A percentile compares a stretch with the other conserved stretches of the same genome.
Conservation (phyloP, 768 basidiomycete genomes). For the Gloeostereum incarnatum region DNA sequence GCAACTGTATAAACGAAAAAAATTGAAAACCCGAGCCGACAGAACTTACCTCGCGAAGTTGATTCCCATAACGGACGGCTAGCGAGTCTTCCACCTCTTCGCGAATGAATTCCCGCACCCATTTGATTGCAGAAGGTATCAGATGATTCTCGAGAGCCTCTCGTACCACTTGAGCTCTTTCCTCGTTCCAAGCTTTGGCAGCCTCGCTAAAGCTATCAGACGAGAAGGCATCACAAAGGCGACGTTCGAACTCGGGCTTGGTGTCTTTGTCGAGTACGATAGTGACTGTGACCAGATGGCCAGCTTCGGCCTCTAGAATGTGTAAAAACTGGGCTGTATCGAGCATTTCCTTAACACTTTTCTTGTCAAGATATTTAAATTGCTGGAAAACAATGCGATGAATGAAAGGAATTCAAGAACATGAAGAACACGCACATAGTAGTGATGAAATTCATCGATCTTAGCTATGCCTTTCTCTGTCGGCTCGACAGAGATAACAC, state of each 20-base stretch:
- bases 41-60: conserved; percentile 59
- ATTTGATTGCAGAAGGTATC: conserved; percentile 78
- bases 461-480: conserved; percentile 80
- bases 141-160: conserved; percentile 75
- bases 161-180: conserved; percentile 69
- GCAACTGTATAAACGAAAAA: conserved; percentile 7
- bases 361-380: conserved; percentile 90
- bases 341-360: conserved; percentile 62
- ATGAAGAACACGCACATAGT: conserved; percentile 42
- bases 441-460: conserved; percentile 66
- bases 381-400: conserved; percentile 36
- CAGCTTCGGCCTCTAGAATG: conserved; percentile 86
- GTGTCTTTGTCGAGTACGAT: conserved; percentile 58
- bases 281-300: conserved; percentile 72
- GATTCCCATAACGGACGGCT: conserved; percentile 54
- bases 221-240: conserved; percentile 71
- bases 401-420: background rate
- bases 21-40: conserved; percentile 1
- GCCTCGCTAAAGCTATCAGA: conserved; percentile 82
- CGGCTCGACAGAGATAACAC: conserved; percentile 69
- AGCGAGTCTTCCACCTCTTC: conserved; percentile 87
- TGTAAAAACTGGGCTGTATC: conserved; percentile 77
- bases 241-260: conserved; percentile 60
- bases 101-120: conserved; percentile 81
- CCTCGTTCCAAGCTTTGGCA: conserved; percentile 85